Conservation (phyloP, 73 alveolate genomes). For the Tetrahymena malaccensis region DNA sequence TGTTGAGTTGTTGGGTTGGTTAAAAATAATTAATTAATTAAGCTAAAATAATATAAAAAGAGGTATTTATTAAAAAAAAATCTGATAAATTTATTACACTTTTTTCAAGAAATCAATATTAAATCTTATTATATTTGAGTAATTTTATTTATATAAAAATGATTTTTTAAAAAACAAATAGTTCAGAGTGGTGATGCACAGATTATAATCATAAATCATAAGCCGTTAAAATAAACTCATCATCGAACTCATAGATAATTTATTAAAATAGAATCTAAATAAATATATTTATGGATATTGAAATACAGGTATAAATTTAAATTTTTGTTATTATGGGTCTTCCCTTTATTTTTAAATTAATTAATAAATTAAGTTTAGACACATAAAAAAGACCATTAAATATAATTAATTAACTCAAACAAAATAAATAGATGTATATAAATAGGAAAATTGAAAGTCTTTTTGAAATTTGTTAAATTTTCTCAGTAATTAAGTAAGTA, state of each 20-base stretch:
- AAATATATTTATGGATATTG: neutral
- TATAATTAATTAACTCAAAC: neutral
- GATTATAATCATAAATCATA: neutral
- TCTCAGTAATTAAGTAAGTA: neutral
- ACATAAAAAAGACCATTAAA: neutral
- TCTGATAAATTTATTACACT: too few relatives aligned
- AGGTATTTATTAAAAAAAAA: too few relatives aligned
- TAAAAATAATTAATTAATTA: too few relatives aligned
- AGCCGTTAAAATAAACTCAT: neutral
- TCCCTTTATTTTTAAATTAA: neutral
- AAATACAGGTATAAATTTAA: neutral
- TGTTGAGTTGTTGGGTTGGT: too few relatives aligned
- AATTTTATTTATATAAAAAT: too few relatives aligned
- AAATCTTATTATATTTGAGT: too few relatives aligned
- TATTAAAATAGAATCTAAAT: neutral
- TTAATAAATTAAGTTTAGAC: neutral
- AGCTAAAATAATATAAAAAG: too few relatives aligned
- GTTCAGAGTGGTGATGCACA: conserved; percentile 2
- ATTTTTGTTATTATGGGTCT: neutral
- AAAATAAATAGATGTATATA: too few relatives aligned
- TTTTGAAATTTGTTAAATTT: too few relatives aligned
- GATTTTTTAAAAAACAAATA: neutral
- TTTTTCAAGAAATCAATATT: too few relatives aligned
- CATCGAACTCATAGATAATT: neutral
- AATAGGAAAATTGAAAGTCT: neutral